Evolutionary conservation across 2,329 filamentous ascomycete genomes (phyloP).

Genomic region (Scedosporium boydii): DNA sequence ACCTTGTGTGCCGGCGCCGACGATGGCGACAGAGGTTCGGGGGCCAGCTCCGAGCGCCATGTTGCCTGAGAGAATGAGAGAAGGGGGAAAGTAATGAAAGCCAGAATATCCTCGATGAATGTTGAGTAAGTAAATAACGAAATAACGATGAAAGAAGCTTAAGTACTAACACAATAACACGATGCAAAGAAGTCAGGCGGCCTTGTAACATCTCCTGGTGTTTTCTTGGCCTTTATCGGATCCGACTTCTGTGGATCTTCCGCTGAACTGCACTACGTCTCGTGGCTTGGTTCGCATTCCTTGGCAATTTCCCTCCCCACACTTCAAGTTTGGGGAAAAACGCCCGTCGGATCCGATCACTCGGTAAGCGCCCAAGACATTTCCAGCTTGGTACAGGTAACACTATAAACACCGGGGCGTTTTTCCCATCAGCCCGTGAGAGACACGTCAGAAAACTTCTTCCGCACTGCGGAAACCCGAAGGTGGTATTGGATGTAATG

Average conservation of each 20-base stretch:
- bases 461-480: too few relatives aligned
- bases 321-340: too few relatives aligned
- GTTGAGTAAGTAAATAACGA: background rate
- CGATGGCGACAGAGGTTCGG: constrained; percentile 14
- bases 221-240: background rate
- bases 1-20: constrained; percentile 21
- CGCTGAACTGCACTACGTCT: background rate
- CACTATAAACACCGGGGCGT: too few relatives aligned
- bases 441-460: too few relatives aligned
- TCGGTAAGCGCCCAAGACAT: too few relatives aligned
- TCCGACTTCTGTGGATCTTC: background rate
- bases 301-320: too few relatives aligned
- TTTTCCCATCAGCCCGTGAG: too few relatives aligned
- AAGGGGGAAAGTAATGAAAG: background rate
- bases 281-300: background rate
- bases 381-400: background rate
- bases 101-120: background rate
- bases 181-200: background rate
- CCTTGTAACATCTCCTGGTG: background rate
- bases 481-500: too few relatives aligned
- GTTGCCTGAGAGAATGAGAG: constrained; percentile 7
- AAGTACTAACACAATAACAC: background rate
- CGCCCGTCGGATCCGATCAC: background rate
- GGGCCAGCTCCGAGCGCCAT: constrained; percentile 9
- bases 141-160: background rate